phyloP scores from a whole-genome alignment of 345 rosid species.

The Bretschneidera sinensis region DNA sequence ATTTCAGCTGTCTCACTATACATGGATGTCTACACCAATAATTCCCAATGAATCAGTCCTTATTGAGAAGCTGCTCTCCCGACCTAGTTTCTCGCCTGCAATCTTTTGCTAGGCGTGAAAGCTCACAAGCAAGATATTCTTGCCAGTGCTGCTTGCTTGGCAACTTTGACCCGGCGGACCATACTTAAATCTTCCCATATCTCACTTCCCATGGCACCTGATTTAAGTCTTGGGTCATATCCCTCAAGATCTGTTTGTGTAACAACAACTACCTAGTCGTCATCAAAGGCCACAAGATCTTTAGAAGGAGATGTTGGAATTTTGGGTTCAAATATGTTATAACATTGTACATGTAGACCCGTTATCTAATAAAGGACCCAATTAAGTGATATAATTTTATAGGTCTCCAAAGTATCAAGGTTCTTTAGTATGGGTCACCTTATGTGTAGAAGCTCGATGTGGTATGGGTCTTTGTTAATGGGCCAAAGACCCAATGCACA shows the following conservation, averaged over 20 bases:
- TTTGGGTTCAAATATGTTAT: too few species aligned
- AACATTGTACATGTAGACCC: too few species aligned
- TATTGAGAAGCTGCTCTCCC: slow-evolving; percentile 26
- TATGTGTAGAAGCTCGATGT: too few species aligned
- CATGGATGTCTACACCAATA: slow-evolving; percentile 74
- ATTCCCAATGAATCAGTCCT: slow-evolving; percentile 35
- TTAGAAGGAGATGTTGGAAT: too few species aligned
- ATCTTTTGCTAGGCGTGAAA: slow-evolving; percentile 49
- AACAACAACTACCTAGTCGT: slow-evolving; percentile 69
- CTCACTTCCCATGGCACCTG: slow-evolving; percentile 29
- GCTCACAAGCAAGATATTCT: slow-evolving; percentile 73
- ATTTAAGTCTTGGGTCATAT: slow-evolving; percentile 37
- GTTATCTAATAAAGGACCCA: too few species aligned
- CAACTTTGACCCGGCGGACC: slow-evolving; percentile 58
- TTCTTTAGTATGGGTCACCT: too few species aligned
- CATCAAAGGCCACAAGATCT: slow-evolving; percentile 64
- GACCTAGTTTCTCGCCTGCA: slow-evolving; percentile 31
- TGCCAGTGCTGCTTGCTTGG: slow-evolving; percentile 57
- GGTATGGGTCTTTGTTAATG: too few species aligned
- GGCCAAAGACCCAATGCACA: too few species aligned
- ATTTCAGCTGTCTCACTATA: slow-evolving; percentile 53
- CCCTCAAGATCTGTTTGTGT: slow-evolving; percentile 83
- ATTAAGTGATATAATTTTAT: too few species aligned
- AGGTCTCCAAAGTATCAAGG: too few species aligned
- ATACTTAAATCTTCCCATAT: slow-evolving; percentile 54